Evolutionary conservation across 176 grass and related monocot species (phyloP).

Genomic region (Areca catechu): DNA sequence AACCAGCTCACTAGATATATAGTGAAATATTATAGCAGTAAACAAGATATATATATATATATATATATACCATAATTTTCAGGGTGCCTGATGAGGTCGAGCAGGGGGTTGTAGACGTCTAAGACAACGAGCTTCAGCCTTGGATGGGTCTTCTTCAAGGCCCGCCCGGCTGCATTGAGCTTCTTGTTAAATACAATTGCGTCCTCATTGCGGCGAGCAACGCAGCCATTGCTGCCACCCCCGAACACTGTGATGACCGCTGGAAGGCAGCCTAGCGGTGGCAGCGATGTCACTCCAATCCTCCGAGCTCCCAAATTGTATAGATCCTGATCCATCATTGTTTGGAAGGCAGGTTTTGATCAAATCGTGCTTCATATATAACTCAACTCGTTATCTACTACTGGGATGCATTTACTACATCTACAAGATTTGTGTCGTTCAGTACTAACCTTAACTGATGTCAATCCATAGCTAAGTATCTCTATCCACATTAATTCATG

Average conservation of each 20-base stretch:
- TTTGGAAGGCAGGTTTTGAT: too few relatives aligned
- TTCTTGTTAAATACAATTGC: slow-evolving; percentile 62
- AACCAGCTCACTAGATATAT: too few relatives aligned
- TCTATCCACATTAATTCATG: too few relatives aligned
- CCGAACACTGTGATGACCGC: slow-evolving; percentile 69
- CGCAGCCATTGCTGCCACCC: slow-evolving; percentile 40
- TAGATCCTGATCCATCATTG: slow-evolving; percentile 33
- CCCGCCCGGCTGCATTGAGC: slow-evolving; percentile 36
- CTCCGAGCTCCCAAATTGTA: slow-evolving; percentile 61
- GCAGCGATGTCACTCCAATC: slow-evolving; percentile 82
- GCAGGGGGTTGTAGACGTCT: slow-evolving; percentile 83
- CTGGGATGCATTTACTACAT: too few relatives aligned
- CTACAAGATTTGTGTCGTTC: too few relatives aligned
- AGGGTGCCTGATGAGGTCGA: slow-evolving; percentile 62
- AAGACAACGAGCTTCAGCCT: slow-evolving; percentile 82
- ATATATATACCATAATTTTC: slow-evolving; percentile 42
- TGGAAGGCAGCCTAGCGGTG: slow-evolving; percentile 77
- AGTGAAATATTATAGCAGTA: too few relatives aligned
- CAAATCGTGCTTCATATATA: too few relatives aligned
- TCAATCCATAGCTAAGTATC: too few relatives aligned
- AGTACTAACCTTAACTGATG: too few relatives aligned
- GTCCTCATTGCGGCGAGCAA: slow-evolving; percentile 62
- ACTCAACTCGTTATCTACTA: too few relatives aligned
- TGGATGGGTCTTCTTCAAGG: slow-evolving; percentile 30
- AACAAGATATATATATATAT: too few relatives aligned